Base-by-base conservation (phyloP, 768 basidiomycete species). In the Lactifluus subvellereus region DNA sequence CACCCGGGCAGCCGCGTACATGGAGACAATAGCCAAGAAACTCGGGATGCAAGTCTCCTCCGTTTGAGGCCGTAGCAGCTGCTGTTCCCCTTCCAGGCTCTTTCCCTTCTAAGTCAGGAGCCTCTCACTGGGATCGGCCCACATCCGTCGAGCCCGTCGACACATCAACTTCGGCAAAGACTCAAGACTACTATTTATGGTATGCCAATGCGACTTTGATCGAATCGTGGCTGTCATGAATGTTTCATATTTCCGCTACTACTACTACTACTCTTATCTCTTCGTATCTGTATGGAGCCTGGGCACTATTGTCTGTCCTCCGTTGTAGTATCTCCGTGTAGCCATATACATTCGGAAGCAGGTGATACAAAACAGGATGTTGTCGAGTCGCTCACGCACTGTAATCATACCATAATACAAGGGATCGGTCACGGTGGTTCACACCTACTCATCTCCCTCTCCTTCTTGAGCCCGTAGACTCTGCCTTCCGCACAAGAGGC, bases 21-120 rank as follows among this genome's bases (percentile, higher is more conserved):
- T 92, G 90, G 90, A 91, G 72, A 91, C 87, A 0, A 76, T 92
- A 32, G 88, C 89, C 4, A 89, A 89, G 73, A 89, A 89, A 68
- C 77, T 93, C 49, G 89, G 87, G 57, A 79, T 89, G 80, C 76
- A 71, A 43, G 61, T 67, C 37, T 69, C 72, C 2, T 72, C 64
- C 35, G 56, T 61, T 32, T 61, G 37, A 61, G 22, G 30, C 4
- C 18, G 7, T n/a, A 33, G 42, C 18, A 18, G 18, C 48, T 32
- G 4, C 42, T 7, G 20, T 48, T 16, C 10, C n/a, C 20, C 18
- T 30, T 14, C 13, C 38, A 43, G 6, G 42, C 6, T 43, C 42
- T 11, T 5, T 13, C 42, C 42, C 16, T 43, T 43, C 42, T 11
- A 6, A 7, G 6, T 16, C 42, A 43, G 42, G 42, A 43, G 42